Evolutionary conservation across 2,329 filamentous ascomycete genomes (phyloP), one percentile per base, ranked within the genome.

Genomic region (Beauveria varroae): DNA sequence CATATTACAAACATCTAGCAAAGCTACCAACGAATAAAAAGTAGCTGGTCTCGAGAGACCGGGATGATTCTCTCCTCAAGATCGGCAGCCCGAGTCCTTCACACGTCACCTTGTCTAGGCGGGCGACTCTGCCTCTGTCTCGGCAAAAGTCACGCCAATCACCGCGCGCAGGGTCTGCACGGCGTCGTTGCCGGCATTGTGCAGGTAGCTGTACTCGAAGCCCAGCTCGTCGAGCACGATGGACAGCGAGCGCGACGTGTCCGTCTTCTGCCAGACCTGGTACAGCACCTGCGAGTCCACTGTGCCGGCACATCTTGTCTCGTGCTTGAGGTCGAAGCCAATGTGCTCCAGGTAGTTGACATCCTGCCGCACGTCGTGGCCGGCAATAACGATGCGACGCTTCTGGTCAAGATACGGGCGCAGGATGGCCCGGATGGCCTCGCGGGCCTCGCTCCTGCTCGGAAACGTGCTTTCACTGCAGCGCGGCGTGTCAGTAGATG

Each of bases 171-270:
- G 74, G 0, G 91, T 93, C 70, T 89, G 95, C 1, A 86, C 82
- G 0, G 92, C 91, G 70, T 96, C 92, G 65, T 96, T 96, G 1
- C 92, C 86, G 0, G 87, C 92, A 69, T 96, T 96, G 73, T 96
- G 92, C n/a, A 93, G 78, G 66, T 89, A 79, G 72, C 78, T 83
- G 47, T 79, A 83, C 0, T 75, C 67, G 9, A 96, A 82, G 3
- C 81, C 82, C 30, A 96, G 77, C 6, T 87, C 80, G 6, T 73
- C 68, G 26, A 96, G 81, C 16, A 96, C 79, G 6, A 67, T 75
- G 0, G 75, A 76, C 2, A 98, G 80, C 1, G 81, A 82, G 16
- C 81, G 79, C 3, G 78, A 71, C 2, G 88, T 76, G 0, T 70
- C 67, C 24, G 82, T 79, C 16, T 80, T 78, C 37, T 79, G 80